These are phyloP conservation scores for Cladophialophora psammophila DNA, from an alignment of 2,329 filamentous ascomycete genomes.

Conservation along the genomic window DNA sequence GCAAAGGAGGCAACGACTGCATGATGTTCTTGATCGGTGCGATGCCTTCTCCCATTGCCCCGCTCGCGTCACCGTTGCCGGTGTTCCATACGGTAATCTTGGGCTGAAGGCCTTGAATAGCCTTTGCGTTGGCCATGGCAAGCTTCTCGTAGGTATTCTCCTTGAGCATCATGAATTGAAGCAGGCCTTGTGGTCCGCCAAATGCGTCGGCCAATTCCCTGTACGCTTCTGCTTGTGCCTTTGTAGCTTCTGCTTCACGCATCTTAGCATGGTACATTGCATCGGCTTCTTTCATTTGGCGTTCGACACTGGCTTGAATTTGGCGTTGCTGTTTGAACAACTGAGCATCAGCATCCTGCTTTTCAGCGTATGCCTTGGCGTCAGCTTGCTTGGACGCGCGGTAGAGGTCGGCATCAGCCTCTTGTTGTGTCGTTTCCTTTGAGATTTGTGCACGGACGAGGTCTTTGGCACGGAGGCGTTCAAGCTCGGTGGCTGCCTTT, in stretches of 20 bases:
- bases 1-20: constrained; percentile 81
- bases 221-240: constrained; percentile 83
- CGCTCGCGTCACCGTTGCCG: constrained; percentile 56
- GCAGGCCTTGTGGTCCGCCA: constrained; percentile 77
- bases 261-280: constrained; percentile 67
- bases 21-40: constrained; percentile 80
- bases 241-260: constrained; percentile 78
- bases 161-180: constrained; percentile 89
- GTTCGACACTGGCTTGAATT: constrained; percentile 37
- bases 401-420: constrained; percentile 60
- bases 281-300: constrained; percentile 63
- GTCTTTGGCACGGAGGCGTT: constrained; percentile 77
- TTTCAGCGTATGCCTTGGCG: constrained; percentile 52
- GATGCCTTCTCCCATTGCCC: constrained; percentile 57
- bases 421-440: constrained; percentile 52
- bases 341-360: constrained; percentile 51
- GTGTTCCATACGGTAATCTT: constrained; percentile 95
- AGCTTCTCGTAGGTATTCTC: constrained; percentile 79
- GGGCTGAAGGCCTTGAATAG: constrained; percentile 78
- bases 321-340: constrained; percentile 42
- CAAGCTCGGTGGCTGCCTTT: constrained; percentile 79
- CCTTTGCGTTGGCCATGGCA: constrained; percentile 77
- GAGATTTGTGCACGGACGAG: constrained; percentile 75
- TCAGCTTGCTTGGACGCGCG: constrained; percentile 61
- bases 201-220: constrained; percentile 73